phyloP scores from a whole-genome alignment of 2,329 filamentous ascomycete species.

The Neonectria neomacrospora region DNA sequence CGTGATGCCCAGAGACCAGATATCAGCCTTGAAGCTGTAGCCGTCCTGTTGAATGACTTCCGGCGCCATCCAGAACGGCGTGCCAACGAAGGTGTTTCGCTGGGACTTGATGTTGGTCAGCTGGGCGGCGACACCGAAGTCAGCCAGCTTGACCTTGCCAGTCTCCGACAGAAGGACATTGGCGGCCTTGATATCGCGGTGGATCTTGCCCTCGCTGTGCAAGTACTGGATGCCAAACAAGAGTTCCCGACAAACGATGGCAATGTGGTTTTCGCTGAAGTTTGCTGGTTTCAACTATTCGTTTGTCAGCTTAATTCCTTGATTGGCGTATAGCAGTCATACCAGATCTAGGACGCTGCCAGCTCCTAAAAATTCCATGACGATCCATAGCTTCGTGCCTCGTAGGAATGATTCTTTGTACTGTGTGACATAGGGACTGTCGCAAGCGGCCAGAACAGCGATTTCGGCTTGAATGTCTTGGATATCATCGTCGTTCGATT shows the following conservation, averaged over 20 bases:
- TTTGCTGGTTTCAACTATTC: slow-evolving; percentile 87
- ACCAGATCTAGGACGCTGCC: slow-evolving; percentile 93
- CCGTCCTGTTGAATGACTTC: slow-evolving; percentile 91
- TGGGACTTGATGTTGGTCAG: slow-evolving; percentile 98
- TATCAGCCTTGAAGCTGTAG: slow-evolving; percentile 89
- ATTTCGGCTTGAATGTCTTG: slow-evolving; percentile 99
- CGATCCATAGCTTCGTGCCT: slow-evolving; percentile 98
- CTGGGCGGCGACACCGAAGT: slow-evolving; percentile 97
- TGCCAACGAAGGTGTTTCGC: slow-evolving; percentile 96
- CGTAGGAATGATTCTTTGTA: slow-evolving; percentile 97
- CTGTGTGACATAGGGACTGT: slow-evolving; percentile 92
- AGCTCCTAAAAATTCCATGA: slow-evolving; percentile 97
- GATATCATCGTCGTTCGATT: slow-evolving; percentile 98
- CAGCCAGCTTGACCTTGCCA: slow-evolving; percentile 93
- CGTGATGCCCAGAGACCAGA: slow-evolving; percentile 93
- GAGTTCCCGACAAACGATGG: slow-evolving; percentile 92
- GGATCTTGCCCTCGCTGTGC: slow-evolving; percentile 93
- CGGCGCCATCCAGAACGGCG: slow-evolving; percentile 97
- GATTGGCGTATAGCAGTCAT: slow-evolving; percentile 45
- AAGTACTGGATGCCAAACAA: slow-evolving; percentile 92
- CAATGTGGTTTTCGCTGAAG: slow-evolving; percentile 90
- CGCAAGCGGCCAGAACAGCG: slow-evolving; percentile 92
- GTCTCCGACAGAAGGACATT: slow-evolving; percentile 92
- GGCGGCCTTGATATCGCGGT: slow-evolving; percentile 95
- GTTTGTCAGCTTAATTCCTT: slow-evolving; percentile 10